phyloP scores from a whole-genome alignment of 2,329 filamentous ascomycete species.

The Monosporascus sp. region DNA sequence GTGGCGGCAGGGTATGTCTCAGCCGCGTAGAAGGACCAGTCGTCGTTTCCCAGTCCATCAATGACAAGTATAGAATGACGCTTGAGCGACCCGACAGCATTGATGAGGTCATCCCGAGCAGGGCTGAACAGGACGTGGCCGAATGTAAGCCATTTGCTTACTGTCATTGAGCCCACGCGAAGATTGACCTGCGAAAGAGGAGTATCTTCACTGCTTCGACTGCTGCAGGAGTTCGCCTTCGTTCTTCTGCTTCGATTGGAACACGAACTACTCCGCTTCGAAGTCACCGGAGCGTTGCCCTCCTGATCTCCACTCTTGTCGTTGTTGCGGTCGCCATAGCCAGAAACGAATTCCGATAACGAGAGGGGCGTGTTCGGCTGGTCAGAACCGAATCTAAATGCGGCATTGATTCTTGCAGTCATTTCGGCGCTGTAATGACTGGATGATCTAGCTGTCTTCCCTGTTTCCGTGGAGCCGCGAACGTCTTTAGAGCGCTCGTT shows the following conservation, averaged over 20 bases:
- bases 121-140: constrained; percentile 80
- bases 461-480: constrained; percentile 29
- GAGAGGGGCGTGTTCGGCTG: constrained; percentile 41
- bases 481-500: constrained; percentile 23
- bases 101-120: constrained; percentile 64
- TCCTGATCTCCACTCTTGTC: constrained; percentile 13
- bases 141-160: constrained; percentile 84
- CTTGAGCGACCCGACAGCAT: constrained; percentile 45
- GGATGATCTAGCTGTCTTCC: constrained; percentile 35
- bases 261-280: constrained; percentile 25
- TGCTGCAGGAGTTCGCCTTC: constrained; percentile 37
- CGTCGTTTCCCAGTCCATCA: constrained; percentile 79
- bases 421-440: constrained; percentile 53
- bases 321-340: constrained; percentile 34
- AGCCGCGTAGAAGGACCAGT: constrained; percentile 84
- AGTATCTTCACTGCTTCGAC: constrained; percentile 51
- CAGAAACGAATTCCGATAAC: constrained; percentile 36
- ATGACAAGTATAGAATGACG: constrained; percentile 67
- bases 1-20: constrained; percentile 71
- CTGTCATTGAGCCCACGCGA: constrained; percentile 74
- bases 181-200: constrained; percentile 69
- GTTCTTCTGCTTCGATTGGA: constrained; percentile 27
- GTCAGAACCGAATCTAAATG: constrained; percentile 36
- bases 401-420: constrained; percentile 46
- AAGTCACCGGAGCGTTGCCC: constrained; percentile 8